These are phyloP conservation scores for Beauveria rudraprayagi DNA, from an alignment of 2,329 filamentous ascomycete genomes.

Conservation along the genomic window DNA sequence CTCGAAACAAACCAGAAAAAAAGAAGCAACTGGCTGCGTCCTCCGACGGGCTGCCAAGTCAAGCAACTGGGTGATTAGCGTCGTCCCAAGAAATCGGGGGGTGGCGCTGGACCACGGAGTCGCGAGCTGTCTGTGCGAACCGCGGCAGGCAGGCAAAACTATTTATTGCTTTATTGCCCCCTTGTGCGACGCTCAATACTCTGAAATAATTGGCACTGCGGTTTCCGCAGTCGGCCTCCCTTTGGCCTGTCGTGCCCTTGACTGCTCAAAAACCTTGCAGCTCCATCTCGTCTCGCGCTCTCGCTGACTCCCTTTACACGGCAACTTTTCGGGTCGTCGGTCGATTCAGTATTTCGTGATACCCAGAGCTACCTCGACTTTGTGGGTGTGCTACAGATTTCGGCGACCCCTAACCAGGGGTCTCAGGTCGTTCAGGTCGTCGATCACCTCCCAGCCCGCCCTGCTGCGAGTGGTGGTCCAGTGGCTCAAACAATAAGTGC, in stretches of 20 bases:
- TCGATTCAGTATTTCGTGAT: too few relatives aligned
- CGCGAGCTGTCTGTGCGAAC: slow-evolving; percentile 3
- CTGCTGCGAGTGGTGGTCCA: neutral
- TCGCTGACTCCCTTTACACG: neutral
- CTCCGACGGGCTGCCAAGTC: neutral
- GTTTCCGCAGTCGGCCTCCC: neutral
- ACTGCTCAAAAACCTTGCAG: neutral
- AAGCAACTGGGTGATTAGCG: neutral
- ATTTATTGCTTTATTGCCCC: neutral
- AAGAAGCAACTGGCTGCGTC: neutral
- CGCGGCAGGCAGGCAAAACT: neutral
- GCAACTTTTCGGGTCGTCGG: neutral
- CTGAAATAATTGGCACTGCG: neutral
- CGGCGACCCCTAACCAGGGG: neutral
- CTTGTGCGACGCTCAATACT: neutral
- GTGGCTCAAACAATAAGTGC: neutral
- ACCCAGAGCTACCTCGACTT: neutral
- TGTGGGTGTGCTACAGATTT: neutral
- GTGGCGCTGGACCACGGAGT: neutral
- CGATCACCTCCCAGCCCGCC: neutral
- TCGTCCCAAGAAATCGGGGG: neutral
- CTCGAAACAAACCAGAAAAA: neutral
- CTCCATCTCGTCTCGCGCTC: neutral
- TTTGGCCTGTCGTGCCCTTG: neutral
- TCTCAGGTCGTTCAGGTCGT: neutral